Base-by-base conservation (phyloP, 805 yeast genomes). In the Blastobotrys attinorum region DNA sequence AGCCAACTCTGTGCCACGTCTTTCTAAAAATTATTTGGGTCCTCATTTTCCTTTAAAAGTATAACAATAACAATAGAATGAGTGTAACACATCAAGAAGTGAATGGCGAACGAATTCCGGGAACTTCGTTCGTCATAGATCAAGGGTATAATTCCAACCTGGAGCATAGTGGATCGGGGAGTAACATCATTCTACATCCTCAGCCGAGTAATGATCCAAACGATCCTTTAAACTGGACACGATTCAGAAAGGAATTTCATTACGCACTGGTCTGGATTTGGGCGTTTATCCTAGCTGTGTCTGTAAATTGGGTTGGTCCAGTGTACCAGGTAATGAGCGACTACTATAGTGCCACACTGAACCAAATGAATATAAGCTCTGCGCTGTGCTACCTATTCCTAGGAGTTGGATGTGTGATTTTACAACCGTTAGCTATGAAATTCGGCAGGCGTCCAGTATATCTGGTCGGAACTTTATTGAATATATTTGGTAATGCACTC, bases 181-280 rank as follows among this genome's bases (percentile, higher is more conserved):
- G n/a, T n/a, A 83, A 83, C 1, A 60, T 78, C 41, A 68, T 79
- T 34, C 58, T 79, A 44, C 69, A 75, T 45, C 84, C 84, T 3
- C 84, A 79, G 52, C 84, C 84, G 3, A 66, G 79, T 11, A 79
- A 76, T 40, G 74, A 79, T 7, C 77, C 78, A 27, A 79, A 79
- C 53, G 83, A 79, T 53, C 83, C 83, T 1, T 61, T 79, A 42
- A 79, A 78, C 58, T 79, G 84, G 84, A 56, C 66, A n/a, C 45
- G 37, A 32, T 33, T 36, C 39, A 64, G 68, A 45, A 67, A 75
- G 53, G 45, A 60, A 11, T 67, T 72, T 55, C 81, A 79, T 55
- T 72, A 76, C 47, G 58, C 63, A 3, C 58, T 79, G 13, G 64
- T 80, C 52, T 65, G 77, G 32, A n/a, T 39, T 18, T 22, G 53